Base-by-base conservation (phyloP, 2,329 filamentous ascomycete species). In the Penicillium aurantiogriseum region DNA sequence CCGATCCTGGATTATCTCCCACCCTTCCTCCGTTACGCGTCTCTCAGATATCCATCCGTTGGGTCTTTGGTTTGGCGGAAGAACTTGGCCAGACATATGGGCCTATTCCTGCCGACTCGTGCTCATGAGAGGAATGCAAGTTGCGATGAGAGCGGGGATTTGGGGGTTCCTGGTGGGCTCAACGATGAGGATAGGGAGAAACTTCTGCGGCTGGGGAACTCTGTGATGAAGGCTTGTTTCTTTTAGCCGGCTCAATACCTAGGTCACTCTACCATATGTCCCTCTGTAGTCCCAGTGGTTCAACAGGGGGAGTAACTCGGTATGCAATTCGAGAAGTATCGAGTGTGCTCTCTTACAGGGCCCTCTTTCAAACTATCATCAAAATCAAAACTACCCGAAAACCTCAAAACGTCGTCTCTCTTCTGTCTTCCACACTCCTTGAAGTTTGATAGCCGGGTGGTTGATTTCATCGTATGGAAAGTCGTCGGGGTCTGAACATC, bases 121-220 rank as follows among this genome's bases (percentile, higher is more conserved):
- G 1, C 67, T 77, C 33, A 68, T 77, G 62, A 61, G 71, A 46
- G 74, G 73, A 8, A 61, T 77, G 54, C 73, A 77, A 53, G 65
- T 68, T 40, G 70, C 71, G 13, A 63, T 76, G 19, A 75, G 74
- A 62, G 68, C 70, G 2, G 67, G 68, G 27, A 67, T 76, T 25
- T 76, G 76, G 71, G 71, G 73, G 4, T 58, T 77, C 29, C 61
- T 75, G 33, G 74, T 74, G 2, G 69, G 71, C 6, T 64, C 69
- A 25, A 74, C 74, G 5, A 72, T 77, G 53, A 66, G 66, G n/a
- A 68, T 77, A 53, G 76, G 76, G 11, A 74, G 65, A 47, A 74
- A 63, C 23, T 71, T 71, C 44, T 77, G 76, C 63, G 71, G 72
- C 10, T 77, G 76, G 76, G 76, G 75, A 10, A 61, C 60, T 25